These are phyloP conservation scores for Elaeis guineensis DNA, from an alignment of 176 grass and related monocot species.

Conservation along the genomic window DNA sequence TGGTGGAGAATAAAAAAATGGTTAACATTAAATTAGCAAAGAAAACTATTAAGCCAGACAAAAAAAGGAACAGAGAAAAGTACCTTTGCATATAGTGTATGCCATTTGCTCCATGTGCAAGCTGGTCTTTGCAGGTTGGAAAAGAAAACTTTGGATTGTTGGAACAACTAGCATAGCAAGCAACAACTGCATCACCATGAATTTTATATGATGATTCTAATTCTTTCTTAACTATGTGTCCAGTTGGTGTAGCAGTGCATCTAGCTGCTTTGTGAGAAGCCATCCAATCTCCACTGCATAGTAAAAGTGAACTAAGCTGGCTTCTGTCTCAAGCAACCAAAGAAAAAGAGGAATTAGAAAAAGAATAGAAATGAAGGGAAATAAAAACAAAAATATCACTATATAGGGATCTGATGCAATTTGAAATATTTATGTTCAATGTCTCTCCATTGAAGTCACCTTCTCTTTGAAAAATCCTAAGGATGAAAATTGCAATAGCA, in stretches of 20 bases:
- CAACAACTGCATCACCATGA: slow-evolving; percentile 58
- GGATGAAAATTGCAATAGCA: no score
- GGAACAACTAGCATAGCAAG: slow-evolving; percentile 62
- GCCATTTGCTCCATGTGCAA: slow-evolving; percentile 32
- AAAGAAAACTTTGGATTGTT: slow-evolving; percentile 72
- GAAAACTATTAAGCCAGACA: slow-evolving; percentile 7
- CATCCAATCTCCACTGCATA: slow-evolving; percentile 68
- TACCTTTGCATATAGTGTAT: slow-evolving; percentile 65
- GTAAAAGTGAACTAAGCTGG: slow-evolving; percentile 70
- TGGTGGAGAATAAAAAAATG: not conserved
- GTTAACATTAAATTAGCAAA: not conserved
- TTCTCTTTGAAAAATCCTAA: no score
- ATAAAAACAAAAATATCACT: not conserved
- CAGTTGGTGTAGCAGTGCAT: slow-evolving; percentile 44
- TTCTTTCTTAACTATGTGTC: slow-evolving; percentile 27
- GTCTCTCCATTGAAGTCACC: no score
- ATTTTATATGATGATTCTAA: slow-evolving; percentile 61
- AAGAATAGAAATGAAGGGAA: not conserved
- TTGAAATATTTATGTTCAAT: not conserved
- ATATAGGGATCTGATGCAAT: slow-evolving; percentile 3
- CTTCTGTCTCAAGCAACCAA: slow-evolving; percentile 44
- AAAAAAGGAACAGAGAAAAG: slow-evolving; percentile 9
- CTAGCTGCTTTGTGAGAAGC: slow-evolving; percentile 68
- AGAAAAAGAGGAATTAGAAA: slow-evolving; percentile 13
- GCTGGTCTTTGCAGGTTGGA: slow-evolving; percentile 53